Percentiles rank a stretch among this genome's conserved stretches.
phyloP scores from a whole-genome alignment of 495 filamentous ascomycete species.

The Xylaria cubensis region DNA sequence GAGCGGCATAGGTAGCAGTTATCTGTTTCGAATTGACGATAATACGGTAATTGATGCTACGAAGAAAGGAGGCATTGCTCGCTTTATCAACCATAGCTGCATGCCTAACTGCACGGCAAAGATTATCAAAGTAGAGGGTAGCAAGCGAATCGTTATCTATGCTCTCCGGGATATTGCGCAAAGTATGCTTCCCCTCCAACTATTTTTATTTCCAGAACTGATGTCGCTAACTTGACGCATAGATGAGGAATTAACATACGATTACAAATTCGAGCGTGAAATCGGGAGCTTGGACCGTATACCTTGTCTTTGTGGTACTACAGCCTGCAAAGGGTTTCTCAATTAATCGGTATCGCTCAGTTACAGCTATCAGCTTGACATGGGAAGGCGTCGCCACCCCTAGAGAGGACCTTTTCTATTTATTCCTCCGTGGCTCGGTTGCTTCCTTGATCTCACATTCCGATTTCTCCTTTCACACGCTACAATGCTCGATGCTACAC shows the following conservation, averaged over 20 bases:
- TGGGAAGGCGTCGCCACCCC: background rate
- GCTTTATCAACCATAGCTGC: constrained; percentile 99
- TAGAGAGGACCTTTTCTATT: constrained; percentile 3
- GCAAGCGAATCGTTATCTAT: constrained; percentile 98
- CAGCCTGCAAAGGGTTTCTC: constrained; percentile 97
- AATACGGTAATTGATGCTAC: constrained; percentile 97
- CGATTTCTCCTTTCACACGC: background rate
- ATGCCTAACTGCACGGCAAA: constrained; percentile 98
- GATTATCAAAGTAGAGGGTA: constrained; percentile 99
- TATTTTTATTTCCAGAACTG: background rate
- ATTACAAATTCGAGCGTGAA: constrained; percentile 99
- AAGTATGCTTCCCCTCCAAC: constrained; percentile 67
- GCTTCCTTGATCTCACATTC: background rate
- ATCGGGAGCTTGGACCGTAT: constrained; percentile 94
- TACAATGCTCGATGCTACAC: background rate
- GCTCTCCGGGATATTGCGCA: constrained; percentile 91
- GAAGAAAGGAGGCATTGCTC: constrained; percentile 95
- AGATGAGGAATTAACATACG: constrained; percentile 99
- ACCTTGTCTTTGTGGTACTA: constrained; percentile 93
- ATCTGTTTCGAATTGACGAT: constrained; percentile 97
- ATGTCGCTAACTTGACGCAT: constrained; percentile 51
- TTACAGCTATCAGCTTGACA: background rate
- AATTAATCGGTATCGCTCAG: constrained; percentile 64
- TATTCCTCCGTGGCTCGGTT: background rate
- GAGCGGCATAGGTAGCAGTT: constrained; percentile 96